phyloP scores from a whole-genome alignment of 2,329 filamentous ascomycete species.

The Diatrype stigma region DNA sequence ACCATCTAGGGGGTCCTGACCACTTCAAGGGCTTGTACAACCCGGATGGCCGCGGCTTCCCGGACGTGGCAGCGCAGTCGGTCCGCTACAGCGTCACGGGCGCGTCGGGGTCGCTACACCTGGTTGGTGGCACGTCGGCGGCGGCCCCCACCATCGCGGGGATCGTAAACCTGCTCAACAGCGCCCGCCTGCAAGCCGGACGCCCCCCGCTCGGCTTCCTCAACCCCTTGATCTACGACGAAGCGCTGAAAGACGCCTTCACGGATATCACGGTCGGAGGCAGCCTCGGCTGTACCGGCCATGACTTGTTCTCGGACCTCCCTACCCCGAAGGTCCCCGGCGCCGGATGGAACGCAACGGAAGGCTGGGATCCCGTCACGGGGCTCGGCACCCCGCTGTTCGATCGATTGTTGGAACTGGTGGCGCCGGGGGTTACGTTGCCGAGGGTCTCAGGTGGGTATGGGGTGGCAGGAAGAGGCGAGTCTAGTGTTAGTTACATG shows the following conservation, averaged over 20 bases:
- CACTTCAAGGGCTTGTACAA: conserved; percentile 41
- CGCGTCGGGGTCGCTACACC: conserved; percentile 25
- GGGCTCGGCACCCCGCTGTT: conserved; percentile 43
- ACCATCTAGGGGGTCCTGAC: conserved; percentile 10
- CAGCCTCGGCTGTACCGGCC: conserved; percentile 30
- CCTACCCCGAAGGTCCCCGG: conserved; percentile 25
- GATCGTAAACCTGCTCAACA: conserved; percentile 62
- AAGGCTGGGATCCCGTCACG: conserved; percentile 44
- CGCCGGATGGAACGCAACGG: conserved; percentile 37
- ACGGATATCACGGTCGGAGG: conserved; percentile 33
- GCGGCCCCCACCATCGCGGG: conserved; percentile 59
- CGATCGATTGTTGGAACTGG: conserved; percentile 24
- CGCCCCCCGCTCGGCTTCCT: conserved; percentile 53
- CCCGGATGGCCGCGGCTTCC: conserved; percentile 50
- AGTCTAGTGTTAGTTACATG: too few species aligned
- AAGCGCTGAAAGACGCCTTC: conserved; percentile 24
- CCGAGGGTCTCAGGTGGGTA: neutral
- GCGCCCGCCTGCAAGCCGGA: conserved; percentile 52
- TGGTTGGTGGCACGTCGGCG: conserved; percentile 42
- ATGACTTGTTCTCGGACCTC: conserved; percentile 19
- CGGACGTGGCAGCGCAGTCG: conserved; percentile 57
- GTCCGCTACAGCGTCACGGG: conserved; percentile 25
- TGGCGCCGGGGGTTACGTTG: conserved; percentile 11
- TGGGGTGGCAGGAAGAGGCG: too few species aligned
- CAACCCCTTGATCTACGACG: conserved; percentile 56